Conservation (phyloP, 2,329 filamentous ascomycete species). For the Davidsoniella australis region DNA sequence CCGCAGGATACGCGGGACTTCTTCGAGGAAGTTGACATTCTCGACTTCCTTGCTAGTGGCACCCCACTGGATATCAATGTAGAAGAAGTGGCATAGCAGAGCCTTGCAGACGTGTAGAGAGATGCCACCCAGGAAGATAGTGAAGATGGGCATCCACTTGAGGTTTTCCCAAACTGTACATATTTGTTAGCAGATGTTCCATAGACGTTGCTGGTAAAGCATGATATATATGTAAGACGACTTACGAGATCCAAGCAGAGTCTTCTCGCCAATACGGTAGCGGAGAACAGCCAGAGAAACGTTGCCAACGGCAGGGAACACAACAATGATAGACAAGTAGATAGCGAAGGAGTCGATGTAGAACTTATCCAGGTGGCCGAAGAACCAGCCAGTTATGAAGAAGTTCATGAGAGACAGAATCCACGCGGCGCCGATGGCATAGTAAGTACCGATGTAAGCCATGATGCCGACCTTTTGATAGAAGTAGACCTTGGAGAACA, state of each 20-base stretch:
- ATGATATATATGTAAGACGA: conserved; percentile 11
- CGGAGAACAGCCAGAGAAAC: conserved; percentile 43
- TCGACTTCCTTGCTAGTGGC: conserved; percentile 43
- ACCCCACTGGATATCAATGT: conserved; percentile 31
- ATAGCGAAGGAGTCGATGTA: conserved; percentile 52
- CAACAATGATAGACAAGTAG: conserved; percentile 43
- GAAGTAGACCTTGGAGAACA: conserved; percentile 42
- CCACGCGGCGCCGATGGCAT: conserved; percentile 51
- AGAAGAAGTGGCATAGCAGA: conserved; percentile 26
- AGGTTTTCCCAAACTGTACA: conserved; percentile 34
- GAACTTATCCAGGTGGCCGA: conserved; percentile 47
- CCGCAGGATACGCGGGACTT: conserved; percentile 36
- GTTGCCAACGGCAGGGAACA: conserved; percentile 47
- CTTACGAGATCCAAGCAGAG: conserved; percentile 24
- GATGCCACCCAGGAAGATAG: conserved; percentile 27
- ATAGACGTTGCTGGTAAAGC: conserved; percentile 1
- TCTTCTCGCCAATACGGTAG: conserved; percentile 40
- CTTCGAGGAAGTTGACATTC: conserved; percentile 37
- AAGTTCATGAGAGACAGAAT: conserved; percentile 54
- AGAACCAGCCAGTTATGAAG: conserved; percentile 54
- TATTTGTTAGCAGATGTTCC: not conserved
- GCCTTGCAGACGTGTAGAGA: conserved; percentile 26
- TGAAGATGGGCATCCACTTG: conserved; percentile 42
- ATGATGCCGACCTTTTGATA: conserved; percentile 56
- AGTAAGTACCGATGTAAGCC: conserved; percentile 55